Evolutionary conservation across 768 basidiomycete genomes (phyloP), one percentile per base, ranked within the genome.

Genomic region (Termitomyces titanicus): DNA sequence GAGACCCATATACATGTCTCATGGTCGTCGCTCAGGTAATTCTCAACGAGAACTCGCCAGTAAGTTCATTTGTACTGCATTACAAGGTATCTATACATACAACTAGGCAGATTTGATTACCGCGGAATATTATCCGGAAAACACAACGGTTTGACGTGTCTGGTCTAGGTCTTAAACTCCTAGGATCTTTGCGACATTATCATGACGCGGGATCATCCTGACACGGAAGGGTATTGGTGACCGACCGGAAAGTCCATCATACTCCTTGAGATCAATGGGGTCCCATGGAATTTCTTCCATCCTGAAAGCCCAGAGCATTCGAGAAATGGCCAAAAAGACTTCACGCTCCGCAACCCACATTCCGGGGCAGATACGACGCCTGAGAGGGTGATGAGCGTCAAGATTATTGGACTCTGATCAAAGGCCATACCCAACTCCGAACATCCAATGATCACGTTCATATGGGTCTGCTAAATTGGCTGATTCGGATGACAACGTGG

Each of bases 401-500:
- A 15, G 48, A 13, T 24, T 20, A 8, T 13, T 44, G 5, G 35
- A 15, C 20, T 20, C 44, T 37, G 34, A 25, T 64, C 71, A 27
- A 38, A 55, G n/a, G 6, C 2, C 58, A 33, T 58, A 80, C 79
- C 78, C 79, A 1, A 65, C 77, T 15, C 79, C 79, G 50, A 78
- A 80, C 63, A 72, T 71, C 79, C 79, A 80, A 53, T 80, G 76
- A 56, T 80, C 79, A 35, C 79, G 72, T 48, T 80, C 68, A 57
- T 68, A 67, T 8, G 76, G 68, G 55, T 80, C 68, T 2, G 70
- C 43, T 22, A 74, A 62, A 37, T 77, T 75, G 15, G 76, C 74
- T 3, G 77, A 79, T 51, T 79, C 77, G 1, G 74, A 72, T 18
- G 70, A 71, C 17, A 68, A 64, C 9, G 67, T 67, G 0, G 57